Evolutionary conservation across 139 green algal genomes (phyloP).

Genomic region (Micromonas commoda): DNA sequence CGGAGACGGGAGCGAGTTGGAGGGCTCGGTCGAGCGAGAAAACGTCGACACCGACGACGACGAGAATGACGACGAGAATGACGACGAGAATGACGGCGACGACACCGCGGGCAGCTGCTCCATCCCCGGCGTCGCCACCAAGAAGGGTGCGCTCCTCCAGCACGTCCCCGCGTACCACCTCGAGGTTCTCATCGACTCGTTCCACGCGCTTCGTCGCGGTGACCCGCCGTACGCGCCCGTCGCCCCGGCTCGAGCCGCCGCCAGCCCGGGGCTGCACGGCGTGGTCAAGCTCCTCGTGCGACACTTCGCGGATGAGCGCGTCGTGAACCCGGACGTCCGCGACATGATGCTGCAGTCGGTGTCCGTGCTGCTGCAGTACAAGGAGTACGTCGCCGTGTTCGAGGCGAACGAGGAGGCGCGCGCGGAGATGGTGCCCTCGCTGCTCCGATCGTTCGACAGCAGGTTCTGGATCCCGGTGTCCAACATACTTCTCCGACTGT

Average conservation of each 20-base stretch:
- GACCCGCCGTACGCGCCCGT: slow-evolving; percentile 40
- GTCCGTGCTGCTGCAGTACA: slow-evolving; percentile 48
- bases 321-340: slow-evolving; percentile 55
- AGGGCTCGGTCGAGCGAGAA: neutral
- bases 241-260: neutral
- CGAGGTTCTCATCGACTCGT: slow-evolving; percentile 55
- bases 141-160: slow-evolving; percentile 27
- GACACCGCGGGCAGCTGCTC: neutral
- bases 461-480: slow-evolving; percentile 67
- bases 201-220: slow-evolving; percentile 52
- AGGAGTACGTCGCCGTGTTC: slow-evolving; percentile 47
- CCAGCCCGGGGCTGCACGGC: neutral
- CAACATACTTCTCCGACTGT: slow-evolving; percentile 54
- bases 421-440: slow-evolving; percentile 43
- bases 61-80: neutral
- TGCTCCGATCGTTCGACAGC: slow-evolving; percentile 61
- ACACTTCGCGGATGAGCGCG: slow-evolving; percentile 49
- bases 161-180: slow-evolving; percentile 63
- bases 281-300: slow-evolving; percentile 39
- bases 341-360: slow-evolving; percentile 57
- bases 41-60: neutral
- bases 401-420: slow-evolving; percentile 46
- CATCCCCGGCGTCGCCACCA: neutral
- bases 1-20: neutral
- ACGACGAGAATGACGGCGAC: neutral